Evolutionary conservation across 2,329 filamentous ascomycete species (phyloP), one percentile per base, ranked within the genome.

Genomic region (Stagonosporopsis vannaccii): DNA sequence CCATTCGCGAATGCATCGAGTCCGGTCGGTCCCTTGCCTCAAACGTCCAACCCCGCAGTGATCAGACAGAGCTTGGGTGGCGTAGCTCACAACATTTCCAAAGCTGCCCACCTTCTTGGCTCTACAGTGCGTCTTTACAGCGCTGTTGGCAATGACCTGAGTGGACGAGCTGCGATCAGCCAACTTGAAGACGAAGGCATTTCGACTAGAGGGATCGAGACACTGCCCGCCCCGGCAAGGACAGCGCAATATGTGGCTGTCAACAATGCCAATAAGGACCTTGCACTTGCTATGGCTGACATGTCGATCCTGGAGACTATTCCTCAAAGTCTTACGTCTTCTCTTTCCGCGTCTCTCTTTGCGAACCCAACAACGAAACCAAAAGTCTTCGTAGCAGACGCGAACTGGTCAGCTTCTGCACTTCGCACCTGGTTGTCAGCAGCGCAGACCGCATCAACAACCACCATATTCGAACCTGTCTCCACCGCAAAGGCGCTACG

Each of bases 201-300:
- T 50, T 83, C 87, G 58, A 85, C 82, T 0, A 78, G 81, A 11
- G 87, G 85, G 36, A 85, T 97, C 46, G 83, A 71, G 36, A 71
- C 68, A 0, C 62, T 80, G 0, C 62, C 66, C 5, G 59, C 62
- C 20, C 80, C 80, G 2, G 82, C 82, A 28, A 84, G 90, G 52
- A 98, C 94, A 2, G 92, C 93, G 0, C 92, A 97, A 74, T 98
- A 98, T 73, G 85, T 98, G 3, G 90, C 94, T 15, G 81, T 98
- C 62, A 99, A 98, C 72, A 90, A 96, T 70, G 81, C 81, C 0
- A 86, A 89, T 57, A 96, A 92, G 74, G 90, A 93, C 61, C 85
- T 99, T 2, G 83, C 93, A n/a, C 77, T 97, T 60, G 94, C 92
- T 41, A 96, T 97, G 91, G 93, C 94, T 4, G 95, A 98, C 72